Evolutionary conservation across 176 grass and related monocot species (phyloP).

Genomic region (maize (Zea mays)): Zm-B73-REFERENCE-NAM-5.0 NC_050099.1:242651001-242651500

Average conservation of each 20-base stretch:
- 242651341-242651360: slow-evolving; percentile 60
- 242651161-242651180: slow-evolving; percentile 8
- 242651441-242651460: slow-evolving; percentile 43
- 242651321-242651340: slow-evolving; percentile 76
- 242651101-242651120: slow-evolving; percentile 1
- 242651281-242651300: slow-evolving; percentile 85
- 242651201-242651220: slow-evolving; percentile 63
- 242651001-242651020: slow-evolving; percentile 90
- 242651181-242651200: slow-evolving; percentile 40
- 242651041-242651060: slow-evolving; percentile 48
- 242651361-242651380: slow-evolving; percentile 31
- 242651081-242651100: slow-evolving; percentile 71
- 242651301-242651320: slow-evolving; percentile 61
- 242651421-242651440: slow-evolving; percentile 45
- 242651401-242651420: slow-evolving; percentile 30
- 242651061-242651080: slow-evolving; percentile 38
- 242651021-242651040: slow-evolving; percentile 59
- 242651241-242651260: slow-evolving; percentile 65
- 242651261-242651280: slow-evolving; percentile 58
- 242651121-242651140: background rate
- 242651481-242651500: slow-evolving; percentile 14
- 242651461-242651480: slow-evolving; percentile 15
- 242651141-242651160: background rate
- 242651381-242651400: background rate
- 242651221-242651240: slow-evolving; percentile 61